Percentiles rank a stretch among this genome's conserved stretches.
These are phyloP conservation scores for Boletus sensibilis DNA, from an alignment of 768 basidiomycete genomes.

Conservation along the genomic window DNA sequence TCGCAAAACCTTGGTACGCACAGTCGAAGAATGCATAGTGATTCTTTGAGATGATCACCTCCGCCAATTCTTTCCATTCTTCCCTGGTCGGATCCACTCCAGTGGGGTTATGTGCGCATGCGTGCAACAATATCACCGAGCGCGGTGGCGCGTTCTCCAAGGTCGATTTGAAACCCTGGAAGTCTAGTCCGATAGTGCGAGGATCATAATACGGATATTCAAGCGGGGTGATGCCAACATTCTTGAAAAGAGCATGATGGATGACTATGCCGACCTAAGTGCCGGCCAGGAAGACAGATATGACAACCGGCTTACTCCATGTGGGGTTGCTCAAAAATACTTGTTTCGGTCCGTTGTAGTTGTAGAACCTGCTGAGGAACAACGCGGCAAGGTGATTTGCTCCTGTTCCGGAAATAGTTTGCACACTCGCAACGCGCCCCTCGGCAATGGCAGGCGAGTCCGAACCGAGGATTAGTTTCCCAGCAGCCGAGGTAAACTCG, in stretches of 20 bases:
- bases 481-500: conserved; percentile 79
- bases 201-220: conserved; percentile 95
- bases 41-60: conserved; percentile 63
- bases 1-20: conserved; percentile 97
- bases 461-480: conserved; percentile 76
- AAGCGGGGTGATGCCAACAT: conserved; percentile 83
- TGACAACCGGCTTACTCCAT: conserved; percentile 65
- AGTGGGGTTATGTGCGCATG: conserved; percentile 96
- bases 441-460: conserved; percentile 70
- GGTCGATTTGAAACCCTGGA: conserved; percentile 58
- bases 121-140: conserved; percentile 89
- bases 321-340: conserved; percentile 91
- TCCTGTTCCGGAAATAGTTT: conserved; percentile 95
- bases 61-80: conserved; percentile 81
- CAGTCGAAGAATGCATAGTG: conserved; percentile 95
- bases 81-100: conserved; percentile 90
- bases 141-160: conserved; percentile 65
- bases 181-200: conserved; percentile 84
- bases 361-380: conserved; percentile 82
- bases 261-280: conserved; percentile 50
- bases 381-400: conserved; percentile 91
- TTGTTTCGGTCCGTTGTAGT: conserved; percentile 59
- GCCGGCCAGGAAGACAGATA: neutral
- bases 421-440: conserved; percentile 72
- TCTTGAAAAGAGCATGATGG: conserved; percentile 88